Evolutionary conservation across 2,329 filamentous ascomycete genomes (phyloP).

Genomic region (Fusarium xylarioides): DNA sequence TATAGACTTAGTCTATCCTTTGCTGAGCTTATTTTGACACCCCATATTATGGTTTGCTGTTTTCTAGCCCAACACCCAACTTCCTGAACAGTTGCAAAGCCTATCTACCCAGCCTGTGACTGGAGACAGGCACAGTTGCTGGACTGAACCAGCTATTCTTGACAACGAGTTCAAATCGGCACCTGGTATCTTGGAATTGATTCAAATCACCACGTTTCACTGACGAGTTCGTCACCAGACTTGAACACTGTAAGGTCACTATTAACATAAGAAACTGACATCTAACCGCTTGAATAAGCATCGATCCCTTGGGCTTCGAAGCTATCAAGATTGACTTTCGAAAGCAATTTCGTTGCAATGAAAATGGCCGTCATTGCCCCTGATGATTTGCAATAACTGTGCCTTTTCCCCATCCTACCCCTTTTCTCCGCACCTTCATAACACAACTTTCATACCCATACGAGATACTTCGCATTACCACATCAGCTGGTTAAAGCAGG

Average conservation of each 20-base stretch:
- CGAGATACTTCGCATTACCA: constrained; percentile 23
- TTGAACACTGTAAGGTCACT: not conserved
- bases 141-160: not conserved
- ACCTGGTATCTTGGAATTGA: not conserved
- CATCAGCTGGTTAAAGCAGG: constrained; percentile 9
- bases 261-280: not conserved
- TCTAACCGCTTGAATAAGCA: not conserved
- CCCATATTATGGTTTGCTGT: too few relatives aligned
- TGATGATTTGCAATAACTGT: constrained; percentile 47
- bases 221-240: not conserved
- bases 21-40: too few relatives aligned
- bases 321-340: not conserved
- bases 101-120: not conserved
- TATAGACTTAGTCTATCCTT: too few relatives aligned
- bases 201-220: not conserved
- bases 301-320: not conserved
- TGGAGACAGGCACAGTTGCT: not conserved
- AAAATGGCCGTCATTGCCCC: constrained; percentile 4
- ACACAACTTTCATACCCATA: constrained; percentile 34
- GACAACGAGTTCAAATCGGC: not conserved
- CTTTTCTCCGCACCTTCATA: constrained; percentile 42
- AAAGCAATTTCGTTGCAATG: not conserved
- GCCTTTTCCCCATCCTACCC: constrained; percentile 43
- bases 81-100: not conserved
- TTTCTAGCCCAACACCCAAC: not conserved